Evolutionary conservation across 805 yeast genomes (phyloP), one percentile per base, ranked within the genome.

Genomic region (Yarrowia alimentaria): DNA sequence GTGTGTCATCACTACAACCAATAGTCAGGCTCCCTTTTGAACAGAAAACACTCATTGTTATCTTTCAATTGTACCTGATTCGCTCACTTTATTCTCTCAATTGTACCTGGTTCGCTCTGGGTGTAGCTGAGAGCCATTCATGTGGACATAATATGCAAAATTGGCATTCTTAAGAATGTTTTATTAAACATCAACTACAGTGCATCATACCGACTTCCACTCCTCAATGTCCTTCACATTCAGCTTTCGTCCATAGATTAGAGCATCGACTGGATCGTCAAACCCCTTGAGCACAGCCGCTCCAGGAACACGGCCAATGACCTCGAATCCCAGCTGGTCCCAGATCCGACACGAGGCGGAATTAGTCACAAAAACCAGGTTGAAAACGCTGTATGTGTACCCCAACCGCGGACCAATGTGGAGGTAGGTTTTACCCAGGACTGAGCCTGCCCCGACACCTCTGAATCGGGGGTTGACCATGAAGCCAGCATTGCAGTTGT

Each of bases 351-450:
- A 72, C 5, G 94, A 91, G 2, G 94, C 82, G n/a, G 77, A 79
- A 62, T 93, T 93, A 2, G 94, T 82, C 57, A 88, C 96, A 65
- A 86, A 93, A 3, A 91, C 89, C 52, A 91, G 70, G 56, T 89
- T 88, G 68, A 93, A 85, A 55, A 85, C 77, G 4, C 86, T 77
- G 57, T 88, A 85, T 0, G 90, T 84, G 65, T 85, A 91, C 5
- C 96, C 96, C 32, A 93, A 70, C 54, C 80, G 73, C 12, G 91
- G 91, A 1, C 96, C 88, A 97, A 98, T 91, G 54, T 83, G 86
- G 20, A 90, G 64, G 59, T 80, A 87, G 59, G 94, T 83, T 59
- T 87, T 94, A 12, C 85, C 81, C 54, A 93, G 66, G 0, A 93
- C 83, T 52, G 82, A 72, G 4, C 98, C 99, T 19, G 91, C 86